A percentile compares a stretch with the other conserved stretches of the same genome.
phyloP scores from a whole-genome alignment of 495 filamentous ascomycete species.

The Annulohypoxylon nitens region DNA sequence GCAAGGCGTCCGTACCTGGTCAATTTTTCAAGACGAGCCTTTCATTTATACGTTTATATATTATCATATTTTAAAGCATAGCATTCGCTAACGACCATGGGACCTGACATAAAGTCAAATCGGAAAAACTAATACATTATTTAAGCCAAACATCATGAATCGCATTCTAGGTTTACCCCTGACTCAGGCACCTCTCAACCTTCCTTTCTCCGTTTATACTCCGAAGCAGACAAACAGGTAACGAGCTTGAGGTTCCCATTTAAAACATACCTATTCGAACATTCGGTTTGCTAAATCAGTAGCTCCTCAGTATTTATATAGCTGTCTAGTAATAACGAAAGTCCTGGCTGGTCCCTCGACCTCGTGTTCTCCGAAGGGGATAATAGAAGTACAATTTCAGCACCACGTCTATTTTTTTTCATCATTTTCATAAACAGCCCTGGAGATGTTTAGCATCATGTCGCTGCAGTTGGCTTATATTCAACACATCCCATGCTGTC shows the following conservation, averaged over 20 bases:
- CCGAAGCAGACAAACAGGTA: not conserved
- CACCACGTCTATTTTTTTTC: too few relatives aligned
- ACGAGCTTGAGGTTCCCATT: not conserved
- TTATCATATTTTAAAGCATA: not conserved
- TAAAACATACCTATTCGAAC: too few relatives aligned
- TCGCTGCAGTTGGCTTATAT: too few relatives aligned
- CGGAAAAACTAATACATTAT: not conserved
- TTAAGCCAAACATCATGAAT: not conserved
- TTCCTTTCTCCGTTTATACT: not conserved
- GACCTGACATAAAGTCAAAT: slow-evolving; percentile 1
- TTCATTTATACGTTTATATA: slow-evolving; percentile 6
- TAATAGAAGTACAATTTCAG: too few relatives aligned
- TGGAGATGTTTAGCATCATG: too few relatives aligned
- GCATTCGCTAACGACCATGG: slow-evolving; percentile 7
- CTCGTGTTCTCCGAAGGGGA: too few relatives aligned
- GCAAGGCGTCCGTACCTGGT: not conserved
- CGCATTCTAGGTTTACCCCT: slow-evolving; percentile 6
- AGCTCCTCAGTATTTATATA: too few relatives aligned
- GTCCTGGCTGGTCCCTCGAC: too few relatives aligned
- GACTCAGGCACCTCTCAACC: not conserved
- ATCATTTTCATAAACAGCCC: too few relatives aligned
- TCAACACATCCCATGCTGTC: too few relatives aligned
- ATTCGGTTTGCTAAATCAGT: too few relatives aligned
- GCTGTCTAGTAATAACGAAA: not conserved
- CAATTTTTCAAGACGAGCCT: not conserved